phyloP scores from a whole-genome alignment of 176 grass and related monocot species.

The Eragrostis nindensis region DNA sequence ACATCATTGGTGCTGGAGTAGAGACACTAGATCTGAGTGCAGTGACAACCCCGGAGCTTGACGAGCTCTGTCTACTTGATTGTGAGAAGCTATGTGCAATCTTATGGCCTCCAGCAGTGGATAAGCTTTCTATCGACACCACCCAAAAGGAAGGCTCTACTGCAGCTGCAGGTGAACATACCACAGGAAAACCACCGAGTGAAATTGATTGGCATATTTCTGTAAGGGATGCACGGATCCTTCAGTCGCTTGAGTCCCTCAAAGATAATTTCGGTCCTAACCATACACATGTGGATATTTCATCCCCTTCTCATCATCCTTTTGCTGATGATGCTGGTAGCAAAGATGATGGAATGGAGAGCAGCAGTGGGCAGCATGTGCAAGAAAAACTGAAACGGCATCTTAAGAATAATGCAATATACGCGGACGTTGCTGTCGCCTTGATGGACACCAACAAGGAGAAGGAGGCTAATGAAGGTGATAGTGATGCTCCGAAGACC shows the following conservation, averaged over 20 bases:
- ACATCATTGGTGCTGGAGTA: neutral
- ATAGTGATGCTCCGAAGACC: neutral
- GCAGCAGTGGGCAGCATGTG: neutral
- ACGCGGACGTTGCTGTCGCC: neutral
- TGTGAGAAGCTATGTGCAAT: conserved; percentile 9
- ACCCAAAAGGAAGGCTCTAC: neutral
- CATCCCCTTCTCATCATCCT: neutral
- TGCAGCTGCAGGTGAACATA: neutral
- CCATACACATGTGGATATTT: neutral
- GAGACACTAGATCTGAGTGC: neutral
- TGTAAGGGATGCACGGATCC: neutral
- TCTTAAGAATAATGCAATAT: neutral
- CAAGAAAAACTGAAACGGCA: neutral
- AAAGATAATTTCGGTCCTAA: neutral
- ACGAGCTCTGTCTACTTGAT: neutral
- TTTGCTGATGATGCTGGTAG: neutral
- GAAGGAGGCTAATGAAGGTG: neutral
- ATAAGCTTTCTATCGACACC: neutral
- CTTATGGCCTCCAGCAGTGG: neutral
- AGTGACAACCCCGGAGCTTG: neutral
- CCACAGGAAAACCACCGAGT: accelerated
- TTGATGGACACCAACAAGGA: neutral
- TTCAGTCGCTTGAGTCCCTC: neutral
- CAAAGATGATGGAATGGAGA: neutral
- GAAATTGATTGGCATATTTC: neutral